Percentiles rank a stretch among this genome's conserved stretches.
Evolutionary conservation across 1,284 basidiomycete genomes (phyloP).

Genomic region (Papiliotrema laurentii): DNA sequence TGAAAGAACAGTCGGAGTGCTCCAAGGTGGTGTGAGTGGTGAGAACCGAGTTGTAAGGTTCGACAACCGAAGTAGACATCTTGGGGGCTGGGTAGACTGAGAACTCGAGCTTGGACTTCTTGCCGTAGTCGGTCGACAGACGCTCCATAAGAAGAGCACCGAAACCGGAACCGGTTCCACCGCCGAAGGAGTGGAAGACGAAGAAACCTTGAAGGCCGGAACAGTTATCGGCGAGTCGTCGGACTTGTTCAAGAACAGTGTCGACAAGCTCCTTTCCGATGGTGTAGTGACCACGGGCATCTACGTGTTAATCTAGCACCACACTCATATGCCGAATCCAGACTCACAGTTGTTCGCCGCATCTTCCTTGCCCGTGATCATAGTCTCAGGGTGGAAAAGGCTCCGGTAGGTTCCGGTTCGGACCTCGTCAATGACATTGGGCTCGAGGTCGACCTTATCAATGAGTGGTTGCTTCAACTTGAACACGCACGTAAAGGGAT

Average conservation of each 20-base stretch:
- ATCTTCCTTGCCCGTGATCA: conserved; percentile 99
- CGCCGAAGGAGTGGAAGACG: conserved; percentile 99
- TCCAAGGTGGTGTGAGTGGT: conserved; percentile 99
- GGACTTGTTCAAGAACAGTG: conserved; percentile 90
- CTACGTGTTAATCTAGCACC: conserved; percentile 49
- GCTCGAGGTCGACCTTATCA: conserved; percentile 74
- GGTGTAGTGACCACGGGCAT: conserved; percentile 97
- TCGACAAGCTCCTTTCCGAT: conserved; percentile 91
- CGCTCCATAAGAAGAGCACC: conserved; percentile 95
- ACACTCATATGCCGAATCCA: too few species aligned
- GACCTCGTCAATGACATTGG: conserved; percentile 94
- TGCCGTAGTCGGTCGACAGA: conserved; percentile 95
- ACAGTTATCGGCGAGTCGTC: conserved; percentile 96
- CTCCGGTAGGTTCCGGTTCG: conserved; percentile 89
- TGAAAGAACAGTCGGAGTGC: conserved; percentile 99
- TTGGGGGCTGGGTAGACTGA: conserved; percentile 95
- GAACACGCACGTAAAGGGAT: conserved; percentile 71
- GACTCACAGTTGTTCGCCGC: conserved; percentile 95
- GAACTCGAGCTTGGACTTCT: conserved; percentile 99
- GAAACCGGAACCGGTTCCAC: conserved; percentile 98
- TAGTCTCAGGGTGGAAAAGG: conserved; percentile 98
- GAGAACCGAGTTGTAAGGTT: conserved; percentile 98
- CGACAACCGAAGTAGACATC: conserved; percentile 93
- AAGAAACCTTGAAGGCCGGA: conserved; percentile 99
- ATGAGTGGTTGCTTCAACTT: conserved; percentile 11